Percentiles rank a stretch among this genome's conserved stretches.
Conservation (phyloP, 441 rosid genomes). For the Biscutella laevigata region DNA sequence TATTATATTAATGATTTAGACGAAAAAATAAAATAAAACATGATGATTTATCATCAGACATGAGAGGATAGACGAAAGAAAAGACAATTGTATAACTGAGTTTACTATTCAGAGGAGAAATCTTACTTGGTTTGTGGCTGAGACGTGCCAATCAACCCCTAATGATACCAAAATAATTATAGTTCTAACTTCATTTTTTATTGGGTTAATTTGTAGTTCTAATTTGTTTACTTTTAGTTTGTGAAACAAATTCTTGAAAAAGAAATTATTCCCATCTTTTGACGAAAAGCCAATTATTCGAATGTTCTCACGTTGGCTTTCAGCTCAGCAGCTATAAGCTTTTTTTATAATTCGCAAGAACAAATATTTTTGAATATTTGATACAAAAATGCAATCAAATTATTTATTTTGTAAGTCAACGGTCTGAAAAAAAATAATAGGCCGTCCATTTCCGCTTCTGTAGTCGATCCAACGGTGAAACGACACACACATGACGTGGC, state of each 20-base stretch:
- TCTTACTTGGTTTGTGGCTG: background rate
- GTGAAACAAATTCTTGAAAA: background rate
- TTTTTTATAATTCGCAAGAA: background rate
- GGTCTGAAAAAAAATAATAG: background rate
- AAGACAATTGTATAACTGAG: background rate
- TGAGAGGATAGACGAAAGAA: background rate
- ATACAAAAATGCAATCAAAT: background rate
- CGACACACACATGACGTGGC: background rate
- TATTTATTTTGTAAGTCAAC: no score
- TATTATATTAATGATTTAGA: no score
- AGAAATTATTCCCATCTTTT: slow-evolving; percentile 6
- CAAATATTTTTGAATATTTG: background rate
- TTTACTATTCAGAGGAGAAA: background rate
- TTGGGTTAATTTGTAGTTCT: background rate
- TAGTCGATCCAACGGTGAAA: slow-evolving; percentile 18
- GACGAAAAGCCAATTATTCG: slow-evolving; percentile 21
- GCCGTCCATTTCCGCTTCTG: background rate
- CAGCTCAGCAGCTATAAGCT: background rate
- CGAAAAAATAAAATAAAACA: no score
- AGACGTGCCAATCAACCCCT: background rate
- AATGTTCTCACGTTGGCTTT: slow-evolving; percentile 22
- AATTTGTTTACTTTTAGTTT: background rate
- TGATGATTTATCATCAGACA: no score
- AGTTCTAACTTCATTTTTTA: background rate
- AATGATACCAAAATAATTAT: background rate